Evolutionary conservation across 176 grass and related monocot species (phyloP).

Genomic region (Carex parvula): DNA sequence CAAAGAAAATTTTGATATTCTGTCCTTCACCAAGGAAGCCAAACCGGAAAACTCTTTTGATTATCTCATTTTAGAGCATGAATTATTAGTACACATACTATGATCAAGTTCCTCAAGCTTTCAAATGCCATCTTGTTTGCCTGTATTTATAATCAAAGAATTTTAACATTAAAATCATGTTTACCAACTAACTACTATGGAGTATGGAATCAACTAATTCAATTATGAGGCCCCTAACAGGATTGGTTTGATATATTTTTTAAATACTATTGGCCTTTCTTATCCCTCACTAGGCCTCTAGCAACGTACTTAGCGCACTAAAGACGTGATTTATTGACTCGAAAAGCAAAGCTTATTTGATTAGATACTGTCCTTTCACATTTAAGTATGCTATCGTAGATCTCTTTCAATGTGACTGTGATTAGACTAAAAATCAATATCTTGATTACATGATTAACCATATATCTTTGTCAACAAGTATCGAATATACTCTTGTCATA

Average conservation of each 20-base stretch:
- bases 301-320: neutral
- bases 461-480: conserved; percentile 34
- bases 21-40: conserved; percentile 31
- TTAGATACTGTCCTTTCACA: conserved; percentile 7
- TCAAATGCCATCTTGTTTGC: conserved; percentile 39
- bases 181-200: neutral
- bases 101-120: conserved; percentile 37
- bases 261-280: neutral
- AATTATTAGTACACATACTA: conserved; percentile 50
- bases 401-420: conserved; percentile 28
- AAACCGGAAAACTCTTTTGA: neutral
- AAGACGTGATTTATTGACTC: neutral
- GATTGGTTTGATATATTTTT: neutral
- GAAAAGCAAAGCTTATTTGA: neutral
- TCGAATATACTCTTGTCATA: conserved; percentile 37
- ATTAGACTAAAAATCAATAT: conserved; percentile 25
- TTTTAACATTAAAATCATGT: neutral
- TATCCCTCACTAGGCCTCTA: neutral
- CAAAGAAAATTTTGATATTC: conserved; percentile 39
- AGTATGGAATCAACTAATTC: neutral
- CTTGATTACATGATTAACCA: conserved; percentile 32
- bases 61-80: conserved; percentile 57
- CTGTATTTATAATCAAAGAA: conserved; percentile 31
- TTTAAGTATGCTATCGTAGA: neutral
- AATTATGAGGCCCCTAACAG: neutral